Percentiles rank a stretch among this genome's conserved stretches.
phyloP scores from a whole-genome alignment of 257 asterid genomes.

The Solanum bulbocastanum region DNA sequence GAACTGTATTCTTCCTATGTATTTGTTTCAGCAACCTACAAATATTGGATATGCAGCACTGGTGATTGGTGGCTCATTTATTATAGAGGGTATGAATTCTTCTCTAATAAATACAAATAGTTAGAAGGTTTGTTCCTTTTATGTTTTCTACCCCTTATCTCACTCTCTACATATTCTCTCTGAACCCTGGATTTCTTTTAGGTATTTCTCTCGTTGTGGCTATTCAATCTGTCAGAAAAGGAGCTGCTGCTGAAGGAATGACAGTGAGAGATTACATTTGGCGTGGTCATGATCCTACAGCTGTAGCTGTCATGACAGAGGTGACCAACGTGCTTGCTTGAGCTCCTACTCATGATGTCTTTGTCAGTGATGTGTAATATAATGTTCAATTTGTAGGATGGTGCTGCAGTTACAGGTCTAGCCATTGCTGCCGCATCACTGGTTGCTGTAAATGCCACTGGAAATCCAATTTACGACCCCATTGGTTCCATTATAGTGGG shows the following conservation, averaged over 20 bases:
- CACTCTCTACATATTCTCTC: not conserved
- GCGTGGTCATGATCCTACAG: conserved; percentile 99
- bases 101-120: not conserved
- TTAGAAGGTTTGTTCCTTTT: not conserved
- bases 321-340: conserved; percentile 27
- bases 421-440: conserved; percentile 88
- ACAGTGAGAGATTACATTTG: conserved; percentile 85
- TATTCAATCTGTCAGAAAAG: conserved; percentile 82
- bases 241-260: conserved; percentile 99
- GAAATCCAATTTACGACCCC: conserved; percentile 93
- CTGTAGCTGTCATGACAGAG: conserved; percentile 99
- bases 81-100: conserved; percentile 62
- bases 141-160: not conserved
- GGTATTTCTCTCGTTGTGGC: conserved; percentile 97
- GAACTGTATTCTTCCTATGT: not conserved
- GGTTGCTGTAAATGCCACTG: conserved; percentile 89
- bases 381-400: conserved; percentile 54
- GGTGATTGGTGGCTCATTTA: conserved; percentile 92
- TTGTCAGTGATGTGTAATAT: not conserved
- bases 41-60: conserved; percentile 91
- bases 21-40: conserved; percentile 60
- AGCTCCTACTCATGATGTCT: not conserved
- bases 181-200: conserved; percentile 8
- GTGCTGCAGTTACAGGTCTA: conserved; percentile 99
- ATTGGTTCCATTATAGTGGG: conserved; percentile 93